Evolutionary conservation across 2,329 filamentous ascomycete species (phyloP).

Genomic region (Balansia obtecta): DNA sequence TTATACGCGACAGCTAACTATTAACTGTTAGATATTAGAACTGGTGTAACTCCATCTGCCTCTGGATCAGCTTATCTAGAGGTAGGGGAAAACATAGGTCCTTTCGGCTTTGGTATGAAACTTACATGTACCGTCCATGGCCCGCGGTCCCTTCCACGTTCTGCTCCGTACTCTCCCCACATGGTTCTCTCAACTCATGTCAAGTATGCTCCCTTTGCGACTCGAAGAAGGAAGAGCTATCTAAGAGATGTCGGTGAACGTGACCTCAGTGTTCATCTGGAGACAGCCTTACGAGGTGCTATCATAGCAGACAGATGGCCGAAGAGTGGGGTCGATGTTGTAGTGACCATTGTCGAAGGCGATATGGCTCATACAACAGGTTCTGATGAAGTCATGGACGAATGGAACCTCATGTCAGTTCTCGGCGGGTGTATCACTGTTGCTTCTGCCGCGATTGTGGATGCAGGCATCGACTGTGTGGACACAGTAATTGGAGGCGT

Average conservation of each 20-base stretch:
- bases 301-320: slow-evolving; percentile 93
- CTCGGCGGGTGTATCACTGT: slow-evolving; percentile 87
- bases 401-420: slow-evolving; percentile 86
- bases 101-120: slow-evolving; percentile 60
- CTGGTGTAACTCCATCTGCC: slow-evolving; percentile 82
- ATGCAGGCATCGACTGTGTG: slow-evolving; percentile 92
- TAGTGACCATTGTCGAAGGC: slow-evolving; percentile 85
- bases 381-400: slow-evolving; percentile 40
- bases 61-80: slow-evolving; percentile 86
- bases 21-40: slow-evolving; percentile 59
- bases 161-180: slow-evolving; percentile 83
- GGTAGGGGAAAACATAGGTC: slow-evolving; percentile 37
- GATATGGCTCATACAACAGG: slow-evolving; percentile 60
- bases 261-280: slow-evolving; percentile 81
- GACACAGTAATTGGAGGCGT: slow-evolving; percentile 84
- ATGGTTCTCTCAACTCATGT: slow-evolving; percentile 86
- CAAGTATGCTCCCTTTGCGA: slow-evolving; percentile 93
- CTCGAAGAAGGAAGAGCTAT: slow-evolving; percentile 69
- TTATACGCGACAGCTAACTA: background rate
- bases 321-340: slow-evolving; percentile 95
- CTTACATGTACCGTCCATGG: slow-evolving; percentile 89
- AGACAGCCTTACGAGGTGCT: slow-evolving; percentile 78
- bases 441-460: slow-evolving; percentile 80
- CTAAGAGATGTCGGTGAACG: slow-evolving; percentile 75
- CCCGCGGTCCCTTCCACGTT: slow-evolving; percentile 78